Percentiles rank a stretch among this genome's conserved stretches.
phyloP scores from a whole-genome alignment of 305 asterid species.

The Fraxinus xanthoxyloides region DNA sequence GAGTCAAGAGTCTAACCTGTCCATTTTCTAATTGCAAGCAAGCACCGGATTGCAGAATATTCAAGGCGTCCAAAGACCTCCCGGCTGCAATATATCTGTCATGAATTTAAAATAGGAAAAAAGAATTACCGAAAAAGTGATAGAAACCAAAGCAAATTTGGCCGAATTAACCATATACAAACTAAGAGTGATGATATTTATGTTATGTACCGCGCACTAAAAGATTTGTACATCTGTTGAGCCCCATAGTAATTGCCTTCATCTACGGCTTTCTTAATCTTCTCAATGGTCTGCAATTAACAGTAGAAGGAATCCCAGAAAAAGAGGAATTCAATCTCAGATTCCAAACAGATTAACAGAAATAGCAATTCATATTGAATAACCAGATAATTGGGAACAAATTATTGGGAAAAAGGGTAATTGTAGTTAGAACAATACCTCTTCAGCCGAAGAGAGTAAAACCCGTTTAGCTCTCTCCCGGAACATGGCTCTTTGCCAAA shows the following conservation, averaged over 20 bases:
- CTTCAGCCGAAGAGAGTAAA: slow-evolving; percentile 52
- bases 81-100: slow-evolving; percentile 61
- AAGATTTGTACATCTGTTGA: slow-evolving; percentile 90
- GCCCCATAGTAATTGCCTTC: slow-evolving; percentile 91
- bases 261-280: slow-evolving; percentile 65
- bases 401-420: background rate
- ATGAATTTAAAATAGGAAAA: background rate
- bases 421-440: slow-evolving; percentile 36
- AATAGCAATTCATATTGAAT: background rate
- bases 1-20: slow-evolving; percentile 44
- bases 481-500: slow-evolving; percentile 37
- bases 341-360: background rate
- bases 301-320: background rate
- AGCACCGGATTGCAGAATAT: slow-evolving; percentile 87
- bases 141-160: background rate
- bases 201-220: slow-evolving; percentile 61
- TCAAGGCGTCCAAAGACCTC: slow-evolving; percentile 73
- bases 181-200: background rate
- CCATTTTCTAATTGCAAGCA: slow-evolving; percentile 76
- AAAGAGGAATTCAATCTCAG: background rate
- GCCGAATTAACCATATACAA: background rate
- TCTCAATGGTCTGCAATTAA: slow-evolving; percentile 61
- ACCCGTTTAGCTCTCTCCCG: slow-evolving; percentile 58
- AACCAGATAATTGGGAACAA: background rate
- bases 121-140: background rate